phyloP scores from a whole-genome alignment of 169 alveolate genomes.

The Plasmodium berghei region DNA sequence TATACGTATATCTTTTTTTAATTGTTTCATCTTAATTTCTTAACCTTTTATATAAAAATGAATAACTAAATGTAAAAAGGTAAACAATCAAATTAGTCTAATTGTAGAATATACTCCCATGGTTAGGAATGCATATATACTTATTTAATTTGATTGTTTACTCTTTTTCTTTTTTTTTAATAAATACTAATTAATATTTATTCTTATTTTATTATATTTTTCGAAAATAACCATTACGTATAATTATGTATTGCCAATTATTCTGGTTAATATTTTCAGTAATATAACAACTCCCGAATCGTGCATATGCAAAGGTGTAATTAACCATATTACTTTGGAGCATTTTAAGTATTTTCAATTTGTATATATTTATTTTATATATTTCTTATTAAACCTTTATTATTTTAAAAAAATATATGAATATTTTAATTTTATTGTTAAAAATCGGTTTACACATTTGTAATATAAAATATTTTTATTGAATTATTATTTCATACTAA shows the following conservation, averaged over 20 bases:
- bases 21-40: constrained; percentile 50
- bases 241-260: neutral
- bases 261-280: neutral
- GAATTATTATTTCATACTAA: too few species aligned
- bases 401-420: too few species aligned
- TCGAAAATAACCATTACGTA: too few species aligned
- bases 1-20: constrained; percentile 24
- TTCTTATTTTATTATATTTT: neutral
- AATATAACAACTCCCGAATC: neutral
- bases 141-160: neutral
- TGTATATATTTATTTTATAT: too few species aligned
- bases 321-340: too few species aligned
- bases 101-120: constrained; percentile 7
- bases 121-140: neutral
- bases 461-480: too few species aligned
- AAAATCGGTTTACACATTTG: too few species aligned
- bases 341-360: too few species aligned
- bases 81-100: constrained; percentile 1
- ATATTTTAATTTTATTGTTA: too few species aligned
- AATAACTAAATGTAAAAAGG: constrained; percentile 36
- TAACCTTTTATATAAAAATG: constrained; percentile 28
- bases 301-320: neutral
- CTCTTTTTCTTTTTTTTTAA: constrained; percentile 22
- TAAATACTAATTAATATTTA: neutral
- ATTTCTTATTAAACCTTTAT: too few species aligned